These are phyloP conservation scores for Cercospora nicotianae DNA, from an alignment of 2,329 filamentous ascomycete species.

Conservation along the genomic window DNA sequence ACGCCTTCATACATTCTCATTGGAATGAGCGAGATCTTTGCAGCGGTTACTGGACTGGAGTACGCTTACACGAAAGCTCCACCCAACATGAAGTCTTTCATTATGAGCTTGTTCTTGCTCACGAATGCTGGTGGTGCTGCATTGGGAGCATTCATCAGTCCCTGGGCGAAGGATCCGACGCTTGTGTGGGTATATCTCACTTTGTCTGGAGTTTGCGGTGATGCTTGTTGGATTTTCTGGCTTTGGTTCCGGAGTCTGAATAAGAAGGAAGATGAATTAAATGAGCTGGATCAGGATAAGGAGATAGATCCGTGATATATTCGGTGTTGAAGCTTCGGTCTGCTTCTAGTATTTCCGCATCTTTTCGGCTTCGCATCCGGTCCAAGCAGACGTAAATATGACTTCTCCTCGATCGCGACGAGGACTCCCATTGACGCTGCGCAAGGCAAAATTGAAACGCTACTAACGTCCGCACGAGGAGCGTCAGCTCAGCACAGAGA, in stretches of 20 bases:
- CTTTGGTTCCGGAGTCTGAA: constrained; percentile 46
- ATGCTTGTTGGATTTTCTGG: constrained; percentile 26
- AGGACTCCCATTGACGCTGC: neutral
- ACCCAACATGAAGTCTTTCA: constrained; percentile 42
- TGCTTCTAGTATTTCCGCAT: no score
- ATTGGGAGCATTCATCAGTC: constrained; percentile 62
- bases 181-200: constrained; percentile 58
- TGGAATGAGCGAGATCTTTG: constrained; percentile 48
- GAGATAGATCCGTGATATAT: neutral
- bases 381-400: neutral
- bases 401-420: neutral
- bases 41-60: constrained; percentile 48
- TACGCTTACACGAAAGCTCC: constrained; percentile 50
- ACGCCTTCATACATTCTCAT: constrained; percentile 45
- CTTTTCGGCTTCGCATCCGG: no score
- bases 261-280: constrained; percentile 18
- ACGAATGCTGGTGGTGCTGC: constrained; percentile 56
- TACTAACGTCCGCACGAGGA: neutral
- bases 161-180: constrained; percentile 61
- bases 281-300: constrained; percentile 20
- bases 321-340: no score
- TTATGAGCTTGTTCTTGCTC: constrained; percentile 36
- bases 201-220: constrained; percentile 21
- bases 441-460: neutral
- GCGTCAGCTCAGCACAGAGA: neutral